Percentiles rank a stretch among this genome's conserved stretches.
phyloP scores from a whole-genome alignment of 768 basidiomycete genomes.

The Sarcomyxa edulis region DNA sequence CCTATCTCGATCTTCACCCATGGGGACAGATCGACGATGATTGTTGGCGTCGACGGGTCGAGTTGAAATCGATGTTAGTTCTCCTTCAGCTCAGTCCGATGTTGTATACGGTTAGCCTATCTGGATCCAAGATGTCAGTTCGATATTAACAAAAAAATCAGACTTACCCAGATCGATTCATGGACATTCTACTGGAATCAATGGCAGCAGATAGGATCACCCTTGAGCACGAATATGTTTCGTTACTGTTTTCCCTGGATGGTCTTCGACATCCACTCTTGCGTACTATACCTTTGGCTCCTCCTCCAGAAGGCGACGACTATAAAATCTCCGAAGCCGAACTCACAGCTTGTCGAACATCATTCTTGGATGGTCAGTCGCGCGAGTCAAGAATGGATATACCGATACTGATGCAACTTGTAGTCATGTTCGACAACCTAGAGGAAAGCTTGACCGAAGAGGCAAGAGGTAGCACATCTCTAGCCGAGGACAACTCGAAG shows the following conservation, averaged over 20 bases:
- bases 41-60: slow-evolving; percentile 49
- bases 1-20: slow-evolving; percentile 48
- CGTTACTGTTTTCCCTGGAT: slow-evolving; percentile 54
- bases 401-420: slow-evolving; percentile 1
- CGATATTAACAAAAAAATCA: slow-evolving; percentile 17
- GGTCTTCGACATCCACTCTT: slow-evolving; percentile 49
- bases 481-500: slow-evolving; percentile 24
- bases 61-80: slow-evolving; percentile 55
- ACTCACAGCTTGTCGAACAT: slow-evolving; percentile 26
- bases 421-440: slow-evolving; percentile 44
- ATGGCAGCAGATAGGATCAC: slow-evolving; percentile 41
- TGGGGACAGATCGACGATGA: slow-evolving; percentile 51
- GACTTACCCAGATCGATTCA: slow-evolving; percentile 43
- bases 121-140: not conserved
- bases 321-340: slow-evolving; percentile 23
- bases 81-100: slow-evolving; percentile 55
- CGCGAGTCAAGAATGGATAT: slow-evolving; percentile 8
- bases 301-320: slow-evolving; percentile 15
- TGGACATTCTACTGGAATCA: slow-evolving; percentile 48
- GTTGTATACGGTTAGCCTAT: slow-evolving; percentile 48
- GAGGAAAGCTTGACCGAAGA: slow-evolving; percentile 27
- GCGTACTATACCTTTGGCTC: slow-evolving; percentile 21
- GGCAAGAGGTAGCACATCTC: slow-evolving; percentile 14
- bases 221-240: slow-evolving; percentile 55
- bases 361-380: slow-evolving; percentile 32